These are phyloP conservation scores for Entelexis sorbosivorans DNA, from an alignment of 1,139 yeast species.

Conservation along the genomic window DNA sequence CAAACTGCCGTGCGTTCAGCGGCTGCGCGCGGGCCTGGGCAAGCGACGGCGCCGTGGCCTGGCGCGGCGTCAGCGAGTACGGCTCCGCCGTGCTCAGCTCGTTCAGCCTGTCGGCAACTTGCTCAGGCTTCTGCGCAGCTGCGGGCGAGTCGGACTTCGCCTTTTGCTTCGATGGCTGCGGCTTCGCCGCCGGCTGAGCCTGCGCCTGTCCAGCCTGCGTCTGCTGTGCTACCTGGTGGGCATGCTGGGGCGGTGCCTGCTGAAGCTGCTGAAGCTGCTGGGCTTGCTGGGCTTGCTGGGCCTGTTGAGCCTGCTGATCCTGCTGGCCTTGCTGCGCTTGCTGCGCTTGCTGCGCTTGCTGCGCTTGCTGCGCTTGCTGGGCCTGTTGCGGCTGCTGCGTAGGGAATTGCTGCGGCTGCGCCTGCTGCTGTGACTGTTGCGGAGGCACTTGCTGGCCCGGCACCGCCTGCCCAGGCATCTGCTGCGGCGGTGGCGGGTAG, in stretches of 20 bases:
- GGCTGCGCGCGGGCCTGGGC: slow-evolving; percentile 3
- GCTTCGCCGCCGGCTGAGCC: background rate
- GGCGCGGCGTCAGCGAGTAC: slow-evolving; percentile 6
- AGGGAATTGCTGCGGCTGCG: slow-evolving; percentile 1
- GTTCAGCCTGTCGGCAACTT: background rate
- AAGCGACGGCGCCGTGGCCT: background rate
- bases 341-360: background rate
- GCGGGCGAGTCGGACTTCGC: background rate
- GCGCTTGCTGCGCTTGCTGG: background rate
- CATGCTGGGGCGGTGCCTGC: background rate
- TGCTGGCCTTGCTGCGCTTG: background rate
- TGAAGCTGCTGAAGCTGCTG: background rate
- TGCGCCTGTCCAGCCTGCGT: background rate
- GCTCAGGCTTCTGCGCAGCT: background rate
- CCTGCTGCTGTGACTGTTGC: slow-evolving; percentile 1
- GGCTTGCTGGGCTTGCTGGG: slow-evolving; percentile 1
- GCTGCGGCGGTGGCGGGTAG: too few relatives aligned
- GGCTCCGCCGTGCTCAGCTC: slow-evolving; percentile 2
- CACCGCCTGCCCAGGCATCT: slow-evolving; percentile 3
- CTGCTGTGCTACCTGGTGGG: background rate
- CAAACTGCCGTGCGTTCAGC: slow-evolving; percentile 3
- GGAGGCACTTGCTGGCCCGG: background rate
- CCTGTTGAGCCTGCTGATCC: slow-evolving; percentile 3
- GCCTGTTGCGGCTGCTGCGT: background rate
- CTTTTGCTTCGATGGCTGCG: background rate